Evolutionary conservation across 2,329 filamentous ascomycete species (phyloP).

Genomic region (Clarireedia homoeocarpa): DNA sequence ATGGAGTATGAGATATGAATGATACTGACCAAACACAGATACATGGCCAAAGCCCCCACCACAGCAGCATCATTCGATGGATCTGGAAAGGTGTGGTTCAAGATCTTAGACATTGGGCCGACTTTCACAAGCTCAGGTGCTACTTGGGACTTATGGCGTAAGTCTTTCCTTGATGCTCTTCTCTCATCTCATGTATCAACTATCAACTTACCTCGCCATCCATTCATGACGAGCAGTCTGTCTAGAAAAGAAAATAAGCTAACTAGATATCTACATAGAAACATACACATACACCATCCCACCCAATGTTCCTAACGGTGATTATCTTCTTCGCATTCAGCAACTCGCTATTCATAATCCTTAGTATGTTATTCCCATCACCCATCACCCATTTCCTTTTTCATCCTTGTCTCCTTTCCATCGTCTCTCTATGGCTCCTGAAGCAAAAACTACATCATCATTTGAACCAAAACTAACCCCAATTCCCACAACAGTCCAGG

Average conservation of each 20-base stretch:
- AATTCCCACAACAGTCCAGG: constrained; percentile 11
- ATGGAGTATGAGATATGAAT: neutral
- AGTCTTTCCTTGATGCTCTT: neutral
- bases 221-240: too few relatives aligned
- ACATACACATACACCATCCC: constrained; percentile 26
- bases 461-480: neutral
- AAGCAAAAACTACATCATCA: too few relatives aligned
- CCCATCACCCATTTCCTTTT: neutral
- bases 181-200: neutral
- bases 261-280: constrained; percentile 12
- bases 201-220: too few relatives aligned
- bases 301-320: constrained; percentile 20
- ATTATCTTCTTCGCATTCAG: constrained; percentile 26
- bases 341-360: constrained; percentile 28
- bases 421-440: neutral
- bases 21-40: neutral
- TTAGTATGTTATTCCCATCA: constrained; percentile 6
- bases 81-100: constrained; percentile 32
- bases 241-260: too few relatives aligned
- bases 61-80: constrained; percentile 30
- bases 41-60: constrained; percentile 31
- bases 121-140: constrained; percentile 20
- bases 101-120: constrained; percentile 30
- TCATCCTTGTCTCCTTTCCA: neutral
- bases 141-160: constrained; percentile 25